These are phyloP conservation scores for Colletotrichum euphorbiae DNA, from an alignment of 2,329 filamentous ascomycete genomes.

Conservation along the genomic window DNA sequence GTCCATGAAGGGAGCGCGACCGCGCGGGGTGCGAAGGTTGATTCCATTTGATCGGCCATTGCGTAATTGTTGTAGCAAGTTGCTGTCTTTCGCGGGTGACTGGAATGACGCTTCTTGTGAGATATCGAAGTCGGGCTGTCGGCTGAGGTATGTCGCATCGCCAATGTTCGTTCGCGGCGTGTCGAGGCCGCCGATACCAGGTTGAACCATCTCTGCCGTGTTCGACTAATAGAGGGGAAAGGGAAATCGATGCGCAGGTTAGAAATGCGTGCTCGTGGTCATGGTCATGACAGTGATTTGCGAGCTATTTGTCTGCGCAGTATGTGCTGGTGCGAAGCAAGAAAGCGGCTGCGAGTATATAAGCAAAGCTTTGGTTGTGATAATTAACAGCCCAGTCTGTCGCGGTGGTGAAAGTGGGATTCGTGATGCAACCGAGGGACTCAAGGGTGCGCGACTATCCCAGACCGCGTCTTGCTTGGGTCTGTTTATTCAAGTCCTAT, in stretches of 20 bases:
- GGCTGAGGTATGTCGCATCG: constrained; percentile 83
- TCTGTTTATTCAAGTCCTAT: constrained; percentile 57
- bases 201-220: constrained; percentile 69
- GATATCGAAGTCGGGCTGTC: constrained; percentile 80
- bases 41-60: constrained; percentile 69
- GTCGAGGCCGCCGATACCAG: constrained; percentile 76
- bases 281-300: constrained; percentile 27
- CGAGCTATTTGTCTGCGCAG: not conserved
- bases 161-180: constrained; percentile 88
- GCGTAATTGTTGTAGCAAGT: constrained; percentile 80
- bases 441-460: constrained; percentile 33
- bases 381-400: constrained; percentile 23
- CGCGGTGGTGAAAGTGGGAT: constrained; percentile 33
- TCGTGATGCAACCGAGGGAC: constrained; percentile 30
- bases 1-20: constrained; percentile 77
- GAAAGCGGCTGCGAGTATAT: constrained; percentile 8
- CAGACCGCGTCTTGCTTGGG: constrained; percentile 40
- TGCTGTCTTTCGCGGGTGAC: constrained; percentile 78
- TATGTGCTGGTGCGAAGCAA: constrained; percentile 8
- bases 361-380: constrained; percentile 20
- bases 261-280: constrained; percentile 26
- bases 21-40: constrained; percentile 79
- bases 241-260: constrained; percentile 19
- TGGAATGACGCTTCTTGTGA: constrained; percentile 90
- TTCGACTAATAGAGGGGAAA: constrained; percentile 23